Evolutionary conservation across 306 rosid species (phyloP), one percentile per base, ranked within the genome.

Genomic region (Begonia peltatifolia): DNA sequence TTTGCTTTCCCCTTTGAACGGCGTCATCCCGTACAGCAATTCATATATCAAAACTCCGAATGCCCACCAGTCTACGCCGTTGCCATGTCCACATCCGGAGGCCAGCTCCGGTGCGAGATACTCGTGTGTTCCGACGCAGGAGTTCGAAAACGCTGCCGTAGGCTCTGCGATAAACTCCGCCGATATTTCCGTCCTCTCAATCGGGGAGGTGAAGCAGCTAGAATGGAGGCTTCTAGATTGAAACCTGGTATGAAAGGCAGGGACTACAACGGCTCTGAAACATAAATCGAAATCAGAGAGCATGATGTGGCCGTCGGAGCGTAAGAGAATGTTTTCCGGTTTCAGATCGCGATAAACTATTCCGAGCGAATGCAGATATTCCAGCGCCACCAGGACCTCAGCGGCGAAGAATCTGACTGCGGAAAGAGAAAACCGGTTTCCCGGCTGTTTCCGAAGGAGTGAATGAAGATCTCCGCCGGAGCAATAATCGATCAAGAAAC

Each of bases 31-130:
- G n/a, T 74, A 69, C 6, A 80, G 14, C 11, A 90, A 12, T 60
- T 90, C 95, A 58, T 78, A 80, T 5, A 85, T 1, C 4, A 90
- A 76, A 9, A 90, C 78, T 18, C 95, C 95, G 0, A 85, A 85
- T 9, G 97, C 97, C 97, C 97, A 90, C 97, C 95, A 90, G 20
- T 90, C 97, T 2, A 90, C 97, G 9, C 85, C 94, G 59, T 65
- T 90, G 0, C 95, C 94, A 56, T 90, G 97, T 1, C 95, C 94
- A 59, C 47, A 17, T 1, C 95, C 95, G 0, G 76, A 14, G 0
- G 85, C 81, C 15, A 90, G 60, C 81, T 90, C 94, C 1, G 95
- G 97, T 6, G 97, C 90, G 12, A 85, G 14, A 38, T 90, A 85
- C 74, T 90, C 97, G 42, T 90, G 97, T 0, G 97, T 90, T 11